A percentile compares a stretch with the other conserved stretches of the same genome.
These are phyloP conservation scores for Colletotrichum plurivorum DNA, from an alignment of 2,329 filamentous ascomycete genomes.

Conservation along the genomic window DNA sequence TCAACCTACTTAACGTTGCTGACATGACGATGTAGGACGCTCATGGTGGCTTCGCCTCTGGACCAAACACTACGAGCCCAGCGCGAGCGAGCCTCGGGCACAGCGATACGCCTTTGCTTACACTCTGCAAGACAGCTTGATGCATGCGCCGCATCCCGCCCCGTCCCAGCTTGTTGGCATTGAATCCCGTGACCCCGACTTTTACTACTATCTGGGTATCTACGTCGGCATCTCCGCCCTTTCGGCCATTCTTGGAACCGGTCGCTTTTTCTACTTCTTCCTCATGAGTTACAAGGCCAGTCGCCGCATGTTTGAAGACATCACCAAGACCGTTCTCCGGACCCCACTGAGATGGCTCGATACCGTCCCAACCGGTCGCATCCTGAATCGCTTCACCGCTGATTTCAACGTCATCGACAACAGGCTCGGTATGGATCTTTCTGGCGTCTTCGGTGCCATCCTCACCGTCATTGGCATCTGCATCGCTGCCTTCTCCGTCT, in stretches of 20 bases:
- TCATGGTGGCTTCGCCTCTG: constrained; percentile 77
- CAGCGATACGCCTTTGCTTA: constrained; percentile 44
- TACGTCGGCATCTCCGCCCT: constrained; percentile 74
- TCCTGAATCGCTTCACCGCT: constrained; percentile 83
- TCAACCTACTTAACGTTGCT: constrained; percentile 22
- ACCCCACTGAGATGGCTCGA: constrained; percentile 86
- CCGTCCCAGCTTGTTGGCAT: constrained; percentile 44
- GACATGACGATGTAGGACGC: constrained; percentile 53
- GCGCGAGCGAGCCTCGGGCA: constrained; percentile 41
- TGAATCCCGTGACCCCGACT: constrained; percentile 52
- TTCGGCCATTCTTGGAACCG: constrained; percentile 71
- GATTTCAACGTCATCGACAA: constrained; percentile 84
- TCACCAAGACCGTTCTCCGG: constrained; percentile 77
- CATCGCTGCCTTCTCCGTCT: constrained; percentile 77
- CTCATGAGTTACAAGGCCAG: constrained; percentile 78
- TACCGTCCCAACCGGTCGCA: constrained; percentile 81
- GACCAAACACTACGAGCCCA: constrained; percentile 63
- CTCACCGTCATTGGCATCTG: constrained; percentile 77
- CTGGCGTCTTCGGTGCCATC: constrained; percentile 70
- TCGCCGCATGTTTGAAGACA: constrained; percentile 75
- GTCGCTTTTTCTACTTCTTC: constrained; percentile 75
- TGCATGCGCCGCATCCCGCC: constrained; percentile 54
- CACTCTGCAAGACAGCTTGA: constrained; percentile 60
- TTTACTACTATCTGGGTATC: constrained; percentile 76
- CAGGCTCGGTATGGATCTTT: constrained; percentile 74